A percentile compares a stretch with the other conserved stretches of the same genome.
Conservation (phyloP, 2,329 filamentous ascomycete genomes). For the Lachnellula subtilissima region DNA sequence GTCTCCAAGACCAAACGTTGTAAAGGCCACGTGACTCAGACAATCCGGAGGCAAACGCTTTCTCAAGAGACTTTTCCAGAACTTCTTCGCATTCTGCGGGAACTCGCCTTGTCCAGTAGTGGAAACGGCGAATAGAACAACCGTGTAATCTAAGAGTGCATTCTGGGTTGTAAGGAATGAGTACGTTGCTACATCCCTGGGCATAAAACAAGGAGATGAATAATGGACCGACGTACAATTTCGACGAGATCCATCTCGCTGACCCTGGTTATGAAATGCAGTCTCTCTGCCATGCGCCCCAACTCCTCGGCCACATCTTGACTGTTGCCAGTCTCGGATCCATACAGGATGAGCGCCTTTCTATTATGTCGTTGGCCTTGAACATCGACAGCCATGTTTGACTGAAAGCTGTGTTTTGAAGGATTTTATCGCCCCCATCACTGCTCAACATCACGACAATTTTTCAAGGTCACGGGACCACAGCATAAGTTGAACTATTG, state of each 20-base stretch:
- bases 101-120: conserved; percentile 95
- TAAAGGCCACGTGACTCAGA: conserved; percentile 65
- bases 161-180: conserved; percentile 38
- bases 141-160: conserved; percentile 43
- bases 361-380: conserved; percentile 31
- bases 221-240: conserved; percentile 52
- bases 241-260: conserved; percentile 72
- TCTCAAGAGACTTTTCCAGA: conserved; percentile 82
- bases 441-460: neutral
- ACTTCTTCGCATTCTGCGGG: conserved; percentile 71
- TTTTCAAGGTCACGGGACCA: neutral
- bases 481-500: neutral
- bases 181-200: conserved; percentile 19
- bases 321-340: conserved; percentile 90
- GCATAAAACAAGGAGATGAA: conserved; percentile 2
- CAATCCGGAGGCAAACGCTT: conserved; percentile 70
- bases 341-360: conserved; percentile 74
- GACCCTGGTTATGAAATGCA: conserved; percentile 73
- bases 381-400: conserved; percentile 16
- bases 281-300: conserved; percentile 65
- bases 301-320: conserved; percentile 88
- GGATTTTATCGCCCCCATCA: neutral
- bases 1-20: conserved; percentile 87
- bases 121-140: conserved; percentile 78
- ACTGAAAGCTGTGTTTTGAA: neutral